phyloP scores from a whole-genome alignment of 306 rosid species.

The Datisca glomerata region DNA sequence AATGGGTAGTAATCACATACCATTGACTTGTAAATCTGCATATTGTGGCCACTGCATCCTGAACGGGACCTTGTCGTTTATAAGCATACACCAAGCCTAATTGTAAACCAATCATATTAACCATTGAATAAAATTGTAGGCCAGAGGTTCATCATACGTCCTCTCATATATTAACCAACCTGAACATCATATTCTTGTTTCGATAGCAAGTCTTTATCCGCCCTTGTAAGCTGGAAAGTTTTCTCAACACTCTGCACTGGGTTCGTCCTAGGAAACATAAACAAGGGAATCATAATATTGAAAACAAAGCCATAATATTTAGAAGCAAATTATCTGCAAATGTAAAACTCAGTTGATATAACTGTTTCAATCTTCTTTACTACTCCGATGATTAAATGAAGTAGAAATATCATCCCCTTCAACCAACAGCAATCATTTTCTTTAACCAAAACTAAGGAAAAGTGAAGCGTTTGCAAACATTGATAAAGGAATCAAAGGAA shows the following conservation, averaged over 20 bases:
- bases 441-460: not conserved
- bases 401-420: too few relatives aligned
- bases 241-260: slow-evolving; percentile 80
- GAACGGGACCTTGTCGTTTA: slow-evolving; percentile 89
- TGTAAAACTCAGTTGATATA: too few relatives aligned
- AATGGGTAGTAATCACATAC: too few relatives aligned
- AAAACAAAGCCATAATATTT: slow-evolving; percentile 1
- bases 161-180: slow-evolving; percentile 37
- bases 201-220: slow-evolving; percentile 56
- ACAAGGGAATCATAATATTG: slow-evolving; percentile 7
- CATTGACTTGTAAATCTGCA: slow-evolving; percentile 85
- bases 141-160: too few relatives aligned
- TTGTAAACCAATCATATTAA: slow-evolving; percentile 6
- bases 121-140: too few relatives aligned
- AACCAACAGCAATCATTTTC: not conserved
- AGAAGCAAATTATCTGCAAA: too few relatives aligned
- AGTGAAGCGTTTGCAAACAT: not conserved
- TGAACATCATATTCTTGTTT: slow-evolving; percentile 78
- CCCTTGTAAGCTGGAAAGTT: slow-evolving; percentile 74
- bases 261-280: slow-evolving; percentile 44
- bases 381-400: too few relatives aligned
- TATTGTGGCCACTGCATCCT: slow-evolving; percentile 99
- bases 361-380: too few relatives aligned
- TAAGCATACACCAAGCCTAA: slow-evolving; percentile 98
- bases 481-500: slow-evolving; percentile 1